Evolutionary conservation across 768 basidiomycete genomes (phyloP), one percentile per base, ranked within the genome.

Genomic region (Boletus bicolor): DNA sequence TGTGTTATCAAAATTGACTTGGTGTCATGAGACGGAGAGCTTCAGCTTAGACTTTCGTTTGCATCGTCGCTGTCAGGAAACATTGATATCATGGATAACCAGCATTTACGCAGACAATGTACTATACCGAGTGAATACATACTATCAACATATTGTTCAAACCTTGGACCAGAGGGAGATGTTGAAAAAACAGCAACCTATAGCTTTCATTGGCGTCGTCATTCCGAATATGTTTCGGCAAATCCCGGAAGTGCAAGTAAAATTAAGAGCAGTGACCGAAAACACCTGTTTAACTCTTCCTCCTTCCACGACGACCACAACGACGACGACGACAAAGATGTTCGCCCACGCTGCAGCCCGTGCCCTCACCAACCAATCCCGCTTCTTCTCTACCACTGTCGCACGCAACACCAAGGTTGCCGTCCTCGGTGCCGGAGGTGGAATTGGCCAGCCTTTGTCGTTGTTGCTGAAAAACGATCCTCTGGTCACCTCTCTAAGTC

Each of bases 371-470:
- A 67, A 76, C 52, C 79, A 79, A 37, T 71, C 84, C 58, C 84
- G 88, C 68, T 75, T 81, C 51, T 93, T 93, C 79, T 91, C 89
- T 45, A 85, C 90, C 28, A 86, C 87, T 24, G 77, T 82, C 26
- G 69, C 84, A 44, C 82, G 85, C 66, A 81, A 80, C 60, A 87
- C 86, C 63, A 95, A 94, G 79, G 96, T 97, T 72, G 90, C 91
- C 49, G 95, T 99, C 57, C 91, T 97, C 72, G 96, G 96, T 66
- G 97, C 97, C 58, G 96, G 93, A 67, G 96, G 96, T 81, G 96
- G 96, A 75, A 98, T 98, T 73, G 96, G 96, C 72, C 96, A 98
- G 75, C 95, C 96, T 69, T 79, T 98, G 66, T 96, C 93, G 46
- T 78, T 98, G 60, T 53, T 68, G 54, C 85, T 98, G 72, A 98